Evolutionary conservation across 306 rosid species (phyloP).

Genomic region (Argentina anserina): DNA sequence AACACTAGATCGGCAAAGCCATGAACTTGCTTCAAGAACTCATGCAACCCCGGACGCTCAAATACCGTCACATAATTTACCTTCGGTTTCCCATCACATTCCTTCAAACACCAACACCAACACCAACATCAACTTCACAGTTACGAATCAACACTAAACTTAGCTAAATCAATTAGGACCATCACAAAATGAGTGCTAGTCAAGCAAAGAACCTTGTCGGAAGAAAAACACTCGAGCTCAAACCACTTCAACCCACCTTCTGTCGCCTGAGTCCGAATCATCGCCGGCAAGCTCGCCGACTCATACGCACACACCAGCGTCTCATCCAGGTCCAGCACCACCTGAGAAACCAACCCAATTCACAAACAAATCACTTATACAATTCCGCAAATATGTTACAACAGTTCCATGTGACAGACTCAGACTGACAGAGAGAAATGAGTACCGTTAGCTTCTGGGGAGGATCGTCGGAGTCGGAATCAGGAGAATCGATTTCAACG

Average conservation of each 20-base stretch:
- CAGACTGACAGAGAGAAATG: not conserved
- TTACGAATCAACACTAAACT: not conserved
- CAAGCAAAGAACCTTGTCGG: slow-evolving; percentile 58
- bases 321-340: slow-evolving; percentile 95
- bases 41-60: slow-evolving; percentile 94
- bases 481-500: slow-evolving; percentile 45
- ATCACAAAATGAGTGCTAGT: not conserved
- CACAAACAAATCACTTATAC: not conserved
- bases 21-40: slow-evolving; percentile 68
- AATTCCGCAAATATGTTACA: not conserved
- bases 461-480: slow-evolving; percentile 26
- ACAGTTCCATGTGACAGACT: too few relatives aligned
- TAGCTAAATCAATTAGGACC: not conserved
- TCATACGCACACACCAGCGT: slow-evolving; percentile 91
- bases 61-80: slow-evolving; percentile 86
- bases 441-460: slow-evolving; percentile 63
- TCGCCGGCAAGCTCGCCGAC: slow-evolving; percentile 69
- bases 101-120: slow-evolving; percentile 48
- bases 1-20: slow-evolving; percentile 84
- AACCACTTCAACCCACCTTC: slow-evolving; percentile 92
- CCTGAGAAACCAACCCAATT: slow-evolving; percentile 33
- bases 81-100: slow-evolving; percentile 72
- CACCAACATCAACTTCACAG: slow-evolving; percentile 1
- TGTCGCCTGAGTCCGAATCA: slow-evolving; percentile 62
- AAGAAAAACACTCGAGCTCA: slow-evolving; percentile 77